Evolutionary conservation across 352 stramenopile species (phyloP).

Genomic region (Phytopythium aichiense): DNA sequence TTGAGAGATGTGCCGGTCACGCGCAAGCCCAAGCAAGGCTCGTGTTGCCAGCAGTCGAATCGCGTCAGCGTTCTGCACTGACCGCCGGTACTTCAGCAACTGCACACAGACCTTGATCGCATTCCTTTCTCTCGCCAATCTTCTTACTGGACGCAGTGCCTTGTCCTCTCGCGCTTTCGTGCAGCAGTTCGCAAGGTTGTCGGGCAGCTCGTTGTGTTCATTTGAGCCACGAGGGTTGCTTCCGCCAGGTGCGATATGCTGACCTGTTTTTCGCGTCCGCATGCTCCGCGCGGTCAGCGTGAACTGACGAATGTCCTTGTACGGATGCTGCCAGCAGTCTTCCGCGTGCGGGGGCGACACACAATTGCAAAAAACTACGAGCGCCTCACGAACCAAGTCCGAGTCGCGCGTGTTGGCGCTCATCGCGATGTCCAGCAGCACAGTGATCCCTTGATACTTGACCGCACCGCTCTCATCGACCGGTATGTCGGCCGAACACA

Average conservation of each 20-base stretch:
- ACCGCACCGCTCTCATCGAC: constrained; percentile 35
- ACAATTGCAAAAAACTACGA: constrained; percentile 82
- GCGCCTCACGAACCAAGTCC: constrained; percentile 62
- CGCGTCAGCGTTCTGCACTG: constrained; percentile 80
- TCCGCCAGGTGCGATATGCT: not conserved
- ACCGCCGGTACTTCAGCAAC: constrained; percentile 84
- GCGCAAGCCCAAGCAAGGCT: constrained; percentile 76
- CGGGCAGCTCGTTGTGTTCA: constrained; percentile 3
- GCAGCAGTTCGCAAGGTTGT: constrained; percentile 42
- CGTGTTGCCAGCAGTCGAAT: constrained; percentile 81
- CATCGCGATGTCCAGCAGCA: constrained; percentile 76
- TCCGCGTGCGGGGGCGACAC: constrained; percentile 72
- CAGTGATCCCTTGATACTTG: constrained; percentile 56
- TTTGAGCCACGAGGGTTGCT: not conserved
- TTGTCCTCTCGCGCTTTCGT: constrained; percentile 60
- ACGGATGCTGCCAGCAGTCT: constrained; percentile 81
- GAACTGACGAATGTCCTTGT: constrained; percentile 81
- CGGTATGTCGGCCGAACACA: constrained; percentile 69
- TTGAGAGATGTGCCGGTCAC: constrained; percentile 85
- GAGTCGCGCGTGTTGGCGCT: constrained; percentile 70
- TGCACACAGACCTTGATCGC: constrained; percentile 87
- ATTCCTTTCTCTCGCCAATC: constrained; percentile 72
- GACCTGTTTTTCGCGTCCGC: constrained; percentile 41
- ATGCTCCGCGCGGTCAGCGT: constrained; percentile 71
- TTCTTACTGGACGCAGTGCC: constrained; percentile 60